phyloP scores from a whole-genome alignment of 805 yeast species.

The Ogataea dorogensis region DNA sequence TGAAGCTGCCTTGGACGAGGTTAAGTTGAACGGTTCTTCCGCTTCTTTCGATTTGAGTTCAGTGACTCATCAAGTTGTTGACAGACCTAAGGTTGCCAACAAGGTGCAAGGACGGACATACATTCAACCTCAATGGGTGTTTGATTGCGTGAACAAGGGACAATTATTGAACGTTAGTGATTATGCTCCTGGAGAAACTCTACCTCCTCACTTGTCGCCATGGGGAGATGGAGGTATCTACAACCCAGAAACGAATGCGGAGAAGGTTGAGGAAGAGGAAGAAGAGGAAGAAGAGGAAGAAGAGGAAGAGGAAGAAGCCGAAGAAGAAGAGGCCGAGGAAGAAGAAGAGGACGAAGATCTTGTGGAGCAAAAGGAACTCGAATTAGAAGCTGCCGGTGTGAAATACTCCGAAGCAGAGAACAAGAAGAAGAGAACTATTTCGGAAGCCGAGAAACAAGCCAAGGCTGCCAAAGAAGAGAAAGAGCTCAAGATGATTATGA shows the following conservation, averaged over 20 bases:
- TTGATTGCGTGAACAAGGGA: constrained; percentile 83
- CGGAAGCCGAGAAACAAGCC: constrained; percentile 51
- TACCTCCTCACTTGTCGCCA: constrained; percentile 97
- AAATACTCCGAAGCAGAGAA: constrained; percentile 59
- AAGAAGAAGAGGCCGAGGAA: constrained; percentile 48
- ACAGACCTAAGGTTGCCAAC: constrained; percentile 76
- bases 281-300: constrained; percentile 53
- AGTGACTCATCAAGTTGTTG: constrained; percentile 92
- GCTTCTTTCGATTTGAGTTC: constrained; percentile 56
- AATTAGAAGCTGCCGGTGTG: constrained; percentile 87
- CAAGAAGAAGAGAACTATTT: constrained; percentile 37
- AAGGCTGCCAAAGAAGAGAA: constrained; percentile 63
- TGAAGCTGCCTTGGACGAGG: constrained; percentile 83
- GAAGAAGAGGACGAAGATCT: constrained; percentile 54
- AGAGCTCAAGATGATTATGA: constrained; percentile 93
- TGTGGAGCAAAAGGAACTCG: constrained; percentile 75
- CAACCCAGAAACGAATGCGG: constrained; percentile 66
- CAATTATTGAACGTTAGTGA: constrained; percentile 70
- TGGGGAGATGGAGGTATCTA: constrained; percentile 97
- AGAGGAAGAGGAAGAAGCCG: constrained; percentile 50
- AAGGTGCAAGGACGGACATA: constrained; percentile 91
- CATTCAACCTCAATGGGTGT: constrained; percentile 97
- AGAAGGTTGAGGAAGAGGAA: constrained; percentile 40
- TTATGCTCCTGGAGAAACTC: constrained; percentile 90
- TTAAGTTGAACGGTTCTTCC: constrained; percentile 46